These are phyloP conservation scores for Sporothrix luriei DNA, from an alignment of 2,329 filamentous ascomycete species.

Conservation along the genomic window DNA sequence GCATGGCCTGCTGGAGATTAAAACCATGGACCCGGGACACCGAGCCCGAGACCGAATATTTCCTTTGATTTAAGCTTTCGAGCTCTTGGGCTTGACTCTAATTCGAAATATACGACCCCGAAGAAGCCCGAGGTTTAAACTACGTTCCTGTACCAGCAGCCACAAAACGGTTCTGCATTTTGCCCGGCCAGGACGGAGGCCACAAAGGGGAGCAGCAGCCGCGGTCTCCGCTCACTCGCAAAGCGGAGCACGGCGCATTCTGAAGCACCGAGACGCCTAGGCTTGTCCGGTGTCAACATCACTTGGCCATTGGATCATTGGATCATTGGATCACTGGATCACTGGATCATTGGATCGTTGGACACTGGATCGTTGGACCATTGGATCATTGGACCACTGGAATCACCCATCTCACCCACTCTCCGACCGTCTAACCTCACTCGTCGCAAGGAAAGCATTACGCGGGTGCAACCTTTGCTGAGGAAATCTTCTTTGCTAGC, in stretches of 20 bases:
- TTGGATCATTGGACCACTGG: too few species aligned
- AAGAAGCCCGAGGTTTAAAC: neutral
- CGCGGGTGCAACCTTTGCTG: constrained; percentile 12
- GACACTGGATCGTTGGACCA: too few species aligned
- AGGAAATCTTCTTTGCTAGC: neutral
- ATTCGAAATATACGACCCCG: neutral
- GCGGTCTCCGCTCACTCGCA: neutral
- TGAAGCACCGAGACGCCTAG: neutral
- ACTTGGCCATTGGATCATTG: neutral
- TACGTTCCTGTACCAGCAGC: neutral
- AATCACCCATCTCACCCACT: constrained; percentile 9
- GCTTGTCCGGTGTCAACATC: neutral
- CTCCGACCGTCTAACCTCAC: neutral
- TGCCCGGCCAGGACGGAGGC: constrained; percentile 18
- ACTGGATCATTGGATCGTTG: neutral
- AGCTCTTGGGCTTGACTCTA: too few species aligned
- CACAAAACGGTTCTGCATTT: neutral
- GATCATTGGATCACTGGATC: neutral
- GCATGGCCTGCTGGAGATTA: neutral
- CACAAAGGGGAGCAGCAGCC: constrained; percentile 13
- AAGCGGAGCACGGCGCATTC: constrained; percentile 9
- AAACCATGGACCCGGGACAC: constrained; percentile 2
- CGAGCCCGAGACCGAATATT: constrained; percentile 8
- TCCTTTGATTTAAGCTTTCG: neutral
- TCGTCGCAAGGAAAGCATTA: constrained; percentile 7